A percentile compares a stretch with the other conserved stretches of the same genome.
Evolutionary conservation across 305 asterid species (phyloP).

Genomic region (Euphrasia arctica): DNA sequence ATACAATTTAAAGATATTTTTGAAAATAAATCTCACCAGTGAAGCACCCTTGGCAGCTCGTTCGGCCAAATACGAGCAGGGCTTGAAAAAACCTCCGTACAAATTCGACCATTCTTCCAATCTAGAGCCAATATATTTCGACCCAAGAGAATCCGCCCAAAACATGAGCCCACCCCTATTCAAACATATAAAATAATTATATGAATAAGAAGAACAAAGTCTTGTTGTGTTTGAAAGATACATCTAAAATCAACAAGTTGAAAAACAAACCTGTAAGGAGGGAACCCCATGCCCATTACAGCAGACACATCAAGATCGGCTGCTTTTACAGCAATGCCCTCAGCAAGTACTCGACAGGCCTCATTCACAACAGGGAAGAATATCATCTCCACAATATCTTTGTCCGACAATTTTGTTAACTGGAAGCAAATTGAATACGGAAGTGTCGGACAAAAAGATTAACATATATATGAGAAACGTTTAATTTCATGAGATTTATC

Average conservation of each 20-base stretch:
- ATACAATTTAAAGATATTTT: not conserved
- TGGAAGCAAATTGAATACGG: constrained; percentile 26
- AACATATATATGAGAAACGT: not conserved
- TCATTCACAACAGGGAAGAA: constrained; percentile 99
- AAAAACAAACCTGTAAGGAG: constrained; percentile 77
- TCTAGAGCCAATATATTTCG: constrained; percentile 71
- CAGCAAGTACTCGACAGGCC: constrained; percentile 94
- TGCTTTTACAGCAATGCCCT: constrained; percentile 90
- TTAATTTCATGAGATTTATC: not conserved
- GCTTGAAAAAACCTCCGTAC: constrained; percentile 87
- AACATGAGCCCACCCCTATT: constrained; percentile 88
- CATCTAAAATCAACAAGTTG: not conserved
- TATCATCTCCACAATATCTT: constrained; percentile 93
- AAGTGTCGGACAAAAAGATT: constrained; percentile 7
- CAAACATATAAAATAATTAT: constrained; percentile 8
- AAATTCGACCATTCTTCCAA: constrained; percentile 76
- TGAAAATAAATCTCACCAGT: constrained; percentile 51
- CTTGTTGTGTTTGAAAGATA: not conserved
- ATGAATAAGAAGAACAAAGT: not conserved
- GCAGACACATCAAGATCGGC: constrained; percentile 91
- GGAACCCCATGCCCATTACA: constrained; percentile 99
- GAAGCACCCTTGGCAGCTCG: constrained; percentile 82
- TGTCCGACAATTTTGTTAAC: constrained; percentile 67
- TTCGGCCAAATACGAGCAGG: constrained; percentile 83
- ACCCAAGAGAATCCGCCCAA: constrained; percentile 94